Percentiles rank a stretch among this genome's conserved stretches.
phyloP scores from a whole-genome alignment of 169 alveolate species.

The Plasmodium sp. region DNA sequence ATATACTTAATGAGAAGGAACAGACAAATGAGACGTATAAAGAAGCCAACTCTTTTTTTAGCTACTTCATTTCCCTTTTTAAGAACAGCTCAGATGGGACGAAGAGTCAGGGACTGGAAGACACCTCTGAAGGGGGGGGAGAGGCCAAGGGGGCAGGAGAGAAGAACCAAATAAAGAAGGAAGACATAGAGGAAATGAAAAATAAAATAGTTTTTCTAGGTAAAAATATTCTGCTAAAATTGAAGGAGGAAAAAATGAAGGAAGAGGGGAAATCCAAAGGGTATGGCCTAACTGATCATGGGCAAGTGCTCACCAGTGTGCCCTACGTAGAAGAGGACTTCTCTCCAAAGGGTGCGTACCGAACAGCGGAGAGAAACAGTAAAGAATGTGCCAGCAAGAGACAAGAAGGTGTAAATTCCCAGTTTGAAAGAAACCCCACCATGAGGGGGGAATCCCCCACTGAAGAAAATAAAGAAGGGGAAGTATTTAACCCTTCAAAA shows the following conservation, averaged over 20 bases:
- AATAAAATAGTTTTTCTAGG: constrained; percentile 52
- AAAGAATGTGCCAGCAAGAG: neutral
- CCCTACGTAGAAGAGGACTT: neutral
- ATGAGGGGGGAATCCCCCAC: neutral
- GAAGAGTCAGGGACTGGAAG: neutral
- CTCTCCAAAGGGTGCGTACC: neutral
- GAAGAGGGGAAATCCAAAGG: neutral
- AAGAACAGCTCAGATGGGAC: constrained; percentile 13
- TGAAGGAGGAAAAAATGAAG: constrained; percentile 67
- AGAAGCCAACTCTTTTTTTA: constrained; percentile 58
- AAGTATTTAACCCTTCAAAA: neutral
- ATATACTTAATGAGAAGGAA: constrained; percentile 52
- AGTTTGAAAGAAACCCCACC: neutral
- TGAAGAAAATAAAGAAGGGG: neutral
- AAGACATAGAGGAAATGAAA: constrained; percentile 36
- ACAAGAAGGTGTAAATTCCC: neutral
- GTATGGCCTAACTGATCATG: neutral
- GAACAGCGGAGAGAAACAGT: neutral
- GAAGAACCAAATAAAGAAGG: constrained; percentile 2
- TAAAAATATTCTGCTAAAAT: constrained; percentile 36
- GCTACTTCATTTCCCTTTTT: constrained; percentile 59
- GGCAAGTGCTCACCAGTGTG: neutral
- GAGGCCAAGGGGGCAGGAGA: neutral
- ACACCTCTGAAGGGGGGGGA: neutral
- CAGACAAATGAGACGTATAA: constrained; percentile 30